Conservation (phyloP, 768 basidiomycete genomes). For the Hericium coralloides region DNA sequence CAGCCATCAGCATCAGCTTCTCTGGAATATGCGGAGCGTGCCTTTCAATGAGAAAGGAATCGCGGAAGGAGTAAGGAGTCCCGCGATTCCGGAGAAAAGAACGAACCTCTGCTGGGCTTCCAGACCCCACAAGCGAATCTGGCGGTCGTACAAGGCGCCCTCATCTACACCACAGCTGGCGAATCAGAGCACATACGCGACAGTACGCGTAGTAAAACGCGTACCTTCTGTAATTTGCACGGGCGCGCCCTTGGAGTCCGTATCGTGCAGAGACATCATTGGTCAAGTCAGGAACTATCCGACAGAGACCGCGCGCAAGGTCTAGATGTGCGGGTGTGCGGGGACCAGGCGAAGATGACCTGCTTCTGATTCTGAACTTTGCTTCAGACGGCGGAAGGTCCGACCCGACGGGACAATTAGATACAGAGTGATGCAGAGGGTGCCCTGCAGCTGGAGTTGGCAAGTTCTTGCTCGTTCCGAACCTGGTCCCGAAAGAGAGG, state of each 20-base stretch:
- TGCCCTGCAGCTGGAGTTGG: too few relatives aligned
- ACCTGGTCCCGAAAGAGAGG: background rate
- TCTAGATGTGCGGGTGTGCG: background rate
- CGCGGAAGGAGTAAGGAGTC: background rate
- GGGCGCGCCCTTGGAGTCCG: constrained; percentile 12
- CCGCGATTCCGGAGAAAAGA: constrained; percentile 1
- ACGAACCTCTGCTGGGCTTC: constrained; percentile 91
- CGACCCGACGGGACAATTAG: too few relatives aligned
- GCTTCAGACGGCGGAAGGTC: too few relatives aligned
- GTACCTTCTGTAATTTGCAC: constrained; percentile 22
- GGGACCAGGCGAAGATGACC: background rate
- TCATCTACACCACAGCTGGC: constrained; percentile 40
- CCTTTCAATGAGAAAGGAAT: too few relatives aligned
- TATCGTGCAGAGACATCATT: constrained; percentile 7
- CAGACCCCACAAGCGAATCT: constrained; percentile 96
- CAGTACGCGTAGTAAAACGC: background rate
- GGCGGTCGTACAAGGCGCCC: constrained; percentile 89
- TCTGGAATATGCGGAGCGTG: background rate
- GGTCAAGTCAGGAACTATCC: background rate
- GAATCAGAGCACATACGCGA: background rate
- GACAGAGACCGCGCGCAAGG: background rate
- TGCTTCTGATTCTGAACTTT: background rate
- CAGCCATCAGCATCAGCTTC: background rate
- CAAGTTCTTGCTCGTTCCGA: background rate
- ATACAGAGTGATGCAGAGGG: too few relatives aligned